Percentiles rank a stretch among this genome's conserved stretches.
phyloP scores from a whole-genome alignment of 345 rosid species.

The Brassica napus region DNA sequence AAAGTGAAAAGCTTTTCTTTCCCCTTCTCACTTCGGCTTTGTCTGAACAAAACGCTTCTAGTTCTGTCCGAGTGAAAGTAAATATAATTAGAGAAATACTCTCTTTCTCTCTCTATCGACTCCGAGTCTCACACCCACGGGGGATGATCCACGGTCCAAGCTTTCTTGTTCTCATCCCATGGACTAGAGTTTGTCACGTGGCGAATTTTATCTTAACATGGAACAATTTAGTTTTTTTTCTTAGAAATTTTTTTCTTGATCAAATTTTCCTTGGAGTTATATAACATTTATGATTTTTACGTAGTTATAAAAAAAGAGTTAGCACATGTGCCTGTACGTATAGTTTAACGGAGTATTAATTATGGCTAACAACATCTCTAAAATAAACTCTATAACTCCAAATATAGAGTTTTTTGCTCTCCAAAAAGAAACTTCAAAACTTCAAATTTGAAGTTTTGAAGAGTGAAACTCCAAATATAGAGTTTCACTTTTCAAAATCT shows the following conservation, averaged over 20 bases:
- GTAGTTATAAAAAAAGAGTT: neutral
- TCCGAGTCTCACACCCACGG: slow-evolving; percentile 35
- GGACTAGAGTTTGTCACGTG: slow-evolving; percentile 32
- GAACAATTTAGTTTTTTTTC: neutral
- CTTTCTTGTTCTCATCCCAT: slow-evolving; percentile 33
- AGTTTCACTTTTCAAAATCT: no score
- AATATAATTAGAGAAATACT: slow-evolving; percentile 25
- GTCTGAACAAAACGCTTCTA: slow-evolving; percentile 43
- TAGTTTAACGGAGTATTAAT: slow-evolving; percentile 11
- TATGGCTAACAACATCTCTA: neutral
- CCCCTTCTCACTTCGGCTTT: slow-evolving; percentile 34
- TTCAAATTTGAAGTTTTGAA: no score
- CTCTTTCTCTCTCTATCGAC: slow-evolving; percentile 25
- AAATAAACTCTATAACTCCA: no score
- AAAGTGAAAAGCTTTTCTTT: slow-evolving; percentile 42
- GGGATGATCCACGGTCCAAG: slow-evolving; percentile 37
- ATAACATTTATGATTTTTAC: neutral
- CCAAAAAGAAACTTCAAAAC: no score
- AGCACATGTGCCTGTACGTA: slow-evolving; percentile 39
- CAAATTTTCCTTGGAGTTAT: neutral
- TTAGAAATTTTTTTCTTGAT: neutral
- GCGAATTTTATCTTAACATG: neutral
- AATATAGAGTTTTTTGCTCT: no score
- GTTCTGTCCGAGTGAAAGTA: slow-evolving; percentile 30
- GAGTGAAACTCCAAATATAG: no score